These are phyloP conservation scores for Ophiostoma triangulosporum DNA, from an alignment of 2,329 filamentous ascomycete genomes.

Conservation along the genomic window DNA sequence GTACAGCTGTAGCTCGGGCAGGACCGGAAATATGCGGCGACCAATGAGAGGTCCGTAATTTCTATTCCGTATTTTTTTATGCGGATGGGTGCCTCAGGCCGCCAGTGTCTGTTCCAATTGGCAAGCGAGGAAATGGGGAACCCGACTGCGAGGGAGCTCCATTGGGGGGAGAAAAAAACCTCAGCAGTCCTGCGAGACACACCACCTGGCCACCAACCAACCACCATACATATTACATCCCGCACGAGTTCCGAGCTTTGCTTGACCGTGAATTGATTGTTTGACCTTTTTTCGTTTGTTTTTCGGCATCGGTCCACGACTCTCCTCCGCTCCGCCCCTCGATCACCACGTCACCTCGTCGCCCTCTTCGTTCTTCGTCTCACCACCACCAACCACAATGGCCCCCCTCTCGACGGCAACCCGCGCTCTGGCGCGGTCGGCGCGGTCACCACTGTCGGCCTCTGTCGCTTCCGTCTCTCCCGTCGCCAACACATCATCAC, in stretches of 20 bases:
- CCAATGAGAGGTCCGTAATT: slow-evolving; percentile 13
- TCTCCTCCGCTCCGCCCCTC: not conserved
- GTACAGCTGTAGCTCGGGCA: slow-evolving; percentile 11
- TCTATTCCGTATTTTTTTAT: slow-evolving; percentile 5
- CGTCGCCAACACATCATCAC: slow-evolving; percentile 25
- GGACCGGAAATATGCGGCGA: slow-evolving; percentile 11
- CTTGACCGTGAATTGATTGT: not conserved
- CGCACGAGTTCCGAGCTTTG: slow-evolving; percentile 9
- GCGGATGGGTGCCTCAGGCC: slow-evolving; percentile 12
- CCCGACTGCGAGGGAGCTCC: not conserved
- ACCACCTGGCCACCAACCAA: not conserved
- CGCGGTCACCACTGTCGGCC: slow-evolving; percentile 8
- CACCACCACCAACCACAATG: slow-evolving; percentile 32
- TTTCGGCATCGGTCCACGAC: not conserved
- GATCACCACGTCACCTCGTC: slow-evolving; percentile 10
- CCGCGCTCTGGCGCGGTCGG: slow-evolving; percentile 51
- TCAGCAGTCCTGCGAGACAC: slow-evolving; percentile 19
- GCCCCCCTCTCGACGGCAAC: slow-evolving; percentile 55
- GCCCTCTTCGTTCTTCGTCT: too few relatives aligned
- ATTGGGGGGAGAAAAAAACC: slow-evolving; percentile 8
- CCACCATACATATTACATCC: not conserved
- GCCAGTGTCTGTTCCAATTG: not conserved
- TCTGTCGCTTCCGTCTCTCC: slow-evolving; percentile 17
- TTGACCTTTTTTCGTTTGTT: not conserved
- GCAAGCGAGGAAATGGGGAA: not conserved